Evolutionary conservation across 331 rosid species (phyloP).

Genomic region (Stylosanthes scabra): DNA sequence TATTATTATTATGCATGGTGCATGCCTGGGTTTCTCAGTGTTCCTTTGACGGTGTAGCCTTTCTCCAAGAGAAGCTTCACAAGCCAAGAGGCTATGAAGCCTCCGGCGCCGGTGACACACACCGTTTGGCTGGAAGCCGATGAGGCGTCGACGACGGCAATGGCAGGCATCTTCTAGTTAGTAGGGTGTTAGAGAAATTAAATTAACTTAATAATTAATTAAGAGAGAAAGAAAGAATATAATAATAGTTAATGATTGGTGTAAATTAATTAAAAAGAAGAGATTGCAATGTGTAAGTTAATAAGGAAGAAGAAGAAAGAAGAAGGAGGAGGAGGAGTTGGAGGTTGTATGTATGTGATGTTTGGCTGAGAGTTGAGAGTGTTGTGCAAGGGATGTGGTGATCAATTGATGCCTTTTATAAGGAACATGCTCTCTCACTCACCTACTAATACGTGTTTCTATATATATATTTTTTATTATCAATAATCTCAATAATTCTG

Average conservation of each 20-base stretch:
- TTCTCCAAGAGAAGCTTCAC: conserved; percentile 71
- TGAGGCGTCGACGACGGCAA: not conserved
- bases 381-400: not conserved
- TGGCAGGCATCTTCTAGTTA: conserved; percentile 53
- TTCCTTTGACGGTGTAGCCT: conserved; percentile 88
- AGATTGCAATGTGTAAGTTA: not conserved
- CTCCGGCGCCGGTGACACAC: conserved; percentile 96
- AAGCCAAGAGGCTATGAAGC: conserved; percentile 95
- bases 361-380: not conserved
- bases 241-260: too few relatives aligned
- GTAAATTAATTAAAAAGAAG: too few relatives aligned
- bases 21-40: conserved; percentile 87
- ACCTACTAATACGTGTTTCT: too few relatives aligned
- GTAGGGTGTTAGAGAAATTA: not conserved
- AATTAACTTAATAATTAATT: too few relatives aligned
- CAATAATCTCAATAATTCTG: too few relatives aligned
- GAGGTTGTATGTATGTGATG: too few relatives aligned
- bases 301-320: not conserved
- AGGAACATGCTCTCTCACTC: not conserved
- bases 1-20: not conserved
- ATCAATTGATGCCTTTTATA: not conserved
- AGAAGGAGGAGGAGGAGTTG: not conserved
- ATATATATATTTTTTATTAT: too few relatives aligned
- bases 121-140: conserved; percentile 53
- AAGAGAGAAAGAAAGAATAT: not conserved